Conservation (phyloP, 495 filamentous ascomycete genomes). For the Oleoguttula mirabilis region DNA sequence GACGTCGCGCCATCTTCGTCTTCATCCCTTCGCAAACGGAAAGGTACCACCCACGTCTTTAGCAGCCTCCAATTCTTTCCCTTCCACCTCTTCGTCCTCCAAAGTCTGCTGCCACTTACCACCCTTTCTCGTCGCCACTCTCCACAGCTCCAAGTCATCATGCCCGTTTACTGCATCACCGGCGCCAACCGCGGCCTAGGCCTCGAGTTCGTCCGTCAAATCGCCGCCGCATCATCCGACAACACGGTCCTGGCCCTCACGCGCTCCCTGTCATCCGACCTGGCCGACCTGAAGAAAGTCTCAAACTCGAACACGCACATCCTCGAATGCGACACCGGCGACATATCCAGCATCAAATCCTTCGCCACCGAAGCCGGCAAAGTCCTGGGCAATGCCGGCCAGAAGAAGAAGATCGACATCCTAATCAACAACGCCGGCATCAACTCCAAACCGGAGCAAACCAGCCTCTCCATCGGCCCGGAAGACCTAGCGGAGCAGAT, state of each 20-base stretch:
- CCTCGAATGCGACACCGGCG: constrained; percentile 34
- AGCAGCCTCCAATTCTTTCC: too few relatives aligned
- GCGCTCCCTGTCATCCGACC: constrained; percentile 30
- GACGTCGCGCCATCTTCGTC: too few relatives aligned
- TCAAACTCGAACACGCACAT: constrained; percentile 27
- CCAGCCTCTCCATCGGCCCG: constrained; percentile 27
- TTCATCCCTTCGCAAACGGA: too few relatives aligned
- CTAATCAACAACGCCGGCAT: constrained; percentile 36
- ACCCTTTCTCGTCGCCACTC: too few relatives aligned
- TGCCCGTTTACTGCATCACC: constrained; percentile 44
- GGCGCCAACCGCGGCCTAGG: constrained; percentile 46
- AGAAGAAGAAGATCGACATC: constrained; percentile 34
- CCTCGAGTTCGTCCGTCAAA: constrained; percentile 43
- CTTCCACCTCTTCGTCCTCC: too few relatives aligned
- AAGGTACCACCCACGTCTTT: too few relatives aligned
- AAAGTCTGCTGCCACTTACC: too few relatives aligned
- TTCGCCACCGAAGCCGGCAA: constrained; percentile 29
- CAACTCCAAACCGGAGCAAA: constrained; percentile 28
- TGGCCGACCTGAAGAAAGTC: constrained; percentile 23
- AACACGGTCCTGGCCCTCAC: constrained; percentile 42
- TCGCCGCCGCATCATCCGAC: constrained; percentile 26
- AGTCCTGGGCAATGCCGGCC: constrained; percentile 22
- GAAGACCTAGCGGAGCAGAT: constrained; percentile 26
- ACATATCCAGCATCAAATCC: constrained; percentile 18
- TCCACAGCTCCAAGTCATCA: too few relatives aligned